Evolutionary conservation across 1,139 yeast genomes (phyloP), one percentile per base, ranked within the genome.

Genomic region (Sugiyamaella sp.): DNA sequence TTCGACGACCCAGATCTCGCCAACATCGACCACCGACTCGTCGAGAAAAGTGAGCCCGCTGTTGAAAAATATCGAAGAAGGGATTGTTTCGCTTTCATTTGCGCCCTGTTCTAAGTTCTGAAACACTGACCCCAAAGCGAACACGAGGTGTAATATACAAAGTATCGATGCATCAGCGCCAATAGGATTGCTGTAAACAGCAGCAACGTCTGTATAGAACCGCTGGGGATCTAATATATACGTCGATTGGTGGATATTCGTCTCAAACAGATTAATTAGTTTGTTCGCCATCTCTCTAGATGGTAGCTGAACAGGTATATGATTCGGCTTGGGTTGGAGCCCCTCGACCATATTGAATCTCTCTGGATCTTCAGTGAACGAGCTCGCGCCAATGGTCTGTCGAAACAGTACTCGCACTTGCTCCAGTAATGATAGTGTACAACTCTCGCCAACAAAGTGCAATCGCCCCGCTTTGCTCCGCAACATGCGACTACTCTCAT

Each of bases 1-100:
- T 55, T 77, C 75, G 1, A 76, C 75, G n/a, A 74, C 63, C 80
- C 80, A 77, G 3, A 75, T 52, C 41, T 71, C 74, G 2, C 74
- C 75, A 55, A 74, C 76, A 47, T 73, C 73, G 16, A 59, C 53
- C 2, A 66, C 65, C 8, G 68, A 60, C 9, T 66, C 61, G 38
- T 68, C 60, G 42, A 72, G 57, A n/a, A 75, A 57, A 21, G 64
- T 60, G 49, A 70, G 55, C 1, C 76, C 78, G 52, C 71, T 65
- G 21, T 74, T 73, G 51, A 73, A 72, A 54, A 66, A 74, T 2
- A 63, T 53, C 4, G 55, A 49, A 2, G 72, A 37, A 3, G 44
- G 40, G 33, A 43, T 37, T 22, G 38, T 43, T 10, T 17, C 39
- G 16, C 21, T 25, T 10, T 17, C 25, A 4, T 16, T 12, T 3